phyloP scores from a whole-genome alignment of 768 basidiomycete genomes.

The Jaapia argillacea region DNA sequence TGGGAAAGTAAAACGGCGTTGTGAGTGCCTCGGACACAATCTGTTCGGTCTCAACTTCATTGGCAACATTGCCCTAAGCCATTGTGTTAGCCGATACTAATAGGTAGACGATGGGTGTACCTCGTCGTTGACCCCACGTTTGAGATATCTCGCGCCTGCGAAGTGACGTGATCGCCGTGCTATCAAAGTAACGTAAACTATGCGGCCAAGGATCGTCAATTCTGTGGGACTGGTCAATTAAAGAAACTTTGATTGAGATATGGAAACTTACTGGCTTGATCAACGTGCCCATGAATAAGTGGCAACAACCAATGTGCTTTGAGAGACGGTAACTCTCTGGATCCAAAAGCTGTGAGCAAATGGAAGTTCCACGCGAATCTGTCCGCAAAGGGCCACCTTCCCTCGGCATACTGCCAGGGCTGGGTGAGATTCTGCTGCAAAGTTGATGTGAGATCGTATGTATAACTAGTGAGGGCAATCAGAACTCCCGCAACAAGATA shows the following conservation, averaged over 20 bases:
- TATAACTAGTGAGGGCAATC: constrained; percentile 47
- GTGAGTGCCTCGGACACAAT: constrained; percentile 88
- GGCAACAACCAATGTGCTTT: constrained; percentile 82
- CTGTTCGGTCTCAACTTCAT: constrained; percentile 98
- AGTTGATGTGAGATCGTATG: constrained; percentile 95
- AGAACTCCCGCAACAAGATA: constrained; percentile 3
- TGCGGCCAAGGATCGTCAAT: constrained; percentile 79
- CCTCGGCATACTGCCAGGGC: constrained; percentile 27
- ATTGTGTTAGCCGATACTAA: neutral
- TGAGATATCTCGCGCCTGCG: constrained; percentile 91
- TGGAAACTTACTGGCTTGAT: constrained; percentile 85
- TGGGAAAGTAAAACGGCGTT: constrained; percentile 79
- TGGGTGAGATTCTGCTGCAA: constrained; percentile 84
- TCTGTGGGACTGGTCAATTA: constrained; percentile 37
- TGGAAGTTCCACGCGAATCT: constrained; percentile 94
- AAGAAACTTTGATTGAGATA: neutral
- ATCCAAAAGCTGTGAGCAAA: constrained; percentile 65
- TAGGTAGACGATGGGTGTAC: constrained; percentile 26
- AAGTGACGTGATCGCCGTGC: constrained; percentile 91
- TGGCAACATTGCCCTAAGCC: constrained; percentile 87
- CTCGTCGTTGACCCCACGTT: constrained; percentile 90
- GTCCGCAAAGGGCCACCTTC: constrained; percentile 68
- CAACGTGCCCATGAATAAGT: constrained; percentile 91
- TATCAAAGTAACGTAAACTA: constrained; percentile 90
- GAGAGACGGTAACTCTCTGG: constrained; percentile 25